Evolutionary conservation across 352 stramenopile genomes (phyloP), one percentile per base, ranked within the genome.

Genomic region (Discostella stelligera): DNA sequence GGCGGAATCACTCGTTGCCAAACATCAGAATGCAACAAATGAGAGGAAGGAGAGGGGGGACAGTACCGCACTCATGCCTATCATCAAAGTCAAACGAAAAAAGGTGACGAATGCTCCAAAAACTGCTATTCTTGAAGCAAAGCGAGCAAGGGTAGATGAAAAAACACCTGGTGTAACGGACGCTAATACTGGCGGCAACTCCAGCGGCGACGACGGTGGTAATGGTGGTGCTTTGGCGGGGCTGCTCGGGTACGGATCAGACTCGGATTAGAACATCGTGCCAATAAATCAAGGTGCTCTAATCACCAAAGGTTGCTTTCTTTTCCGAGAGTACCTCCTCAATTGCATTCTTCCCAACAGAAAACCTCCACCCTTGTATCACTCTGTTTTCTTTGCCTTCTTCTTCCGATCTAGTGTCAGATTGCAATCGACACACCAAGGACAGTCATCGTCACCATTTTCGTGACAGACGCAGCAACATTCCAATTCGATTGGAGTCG

Each of bases 391-490:
- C 14, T 58, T 18, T 27, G 50, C 39, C 32, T 74, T 50, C 21
- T n/a, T 16, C 55, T 80, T 75, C 30, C 55, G 74, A 18, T 65
- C 66, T 52, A 66, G 41, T 23, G 79, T 83, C 16, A 80, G 49
- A 55, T 77, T 81, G 61, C 83, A 87, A 32, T 87, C 71, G 0
- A 9, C 56, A 74, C 87, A 92, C 87, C 87, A 92, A 61, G 66
- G 71, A 53, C 87, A 92, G 48, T 82, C 67, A 52, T 85, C 77
- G 49, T 79, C 78, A 18, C 75, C 82, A 73, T 87, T 86, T 59
- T 92, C 87, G 75, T 92, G 87, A 70, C 87, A 92, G 4, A 91
- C 80, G 67, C 87, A 92, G 53, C 87, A 91, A 66, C 86, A 92
- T 55, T 87, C 82, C 25, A 87, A 75, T 16, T 81, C 41, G 27